Base-by-base conservation (phyloP, 2,329 filamentous ascomycete species). In the Fusarium devonianum region DNA sequence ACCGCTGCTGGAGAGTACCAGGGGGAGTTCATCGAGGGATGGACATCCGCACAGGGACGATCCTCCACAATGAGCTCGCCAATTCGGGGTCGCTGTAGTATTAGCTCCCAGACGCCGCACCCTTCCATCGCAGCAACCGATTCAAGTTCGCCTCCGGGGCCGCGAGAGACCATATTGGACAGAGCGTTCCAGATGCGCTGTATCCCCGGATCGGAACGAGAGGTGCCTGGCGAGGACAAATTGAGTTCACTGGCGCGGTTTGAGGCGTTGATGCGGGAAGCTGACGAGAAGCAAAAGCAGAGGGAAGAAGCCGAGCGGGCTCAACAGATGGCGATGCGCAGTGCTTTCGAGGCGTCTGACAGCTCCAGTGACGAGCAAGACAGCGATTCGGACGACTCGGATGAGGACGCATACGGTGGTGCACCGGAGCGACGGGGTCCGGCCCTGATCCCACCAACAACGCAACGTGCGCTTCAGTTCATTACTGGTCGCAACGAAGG, bases 151-250 rank as follows among this genome's bases (percentile, higher is more conserved):
- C 81, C 82, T 1, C 78, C 80, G 2, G 71, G 69, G 1, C 81
- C 80, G 2, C 77, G 84, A 12, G 84, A 88, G 68, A 86, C 85
- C 0, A 87, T 88, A 40, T 68, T 87, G n/a, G 85, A 88, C 64
- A 73, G 85, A 28, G 85, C 85, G 0, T 87, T 88, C 60, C 82
- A 85, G 59, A 70, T 87, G 70, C 76, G 81, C 7, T 83, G 75
- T 48, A 85, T 87, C 23, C 84, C 84, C 12, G 84, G 84, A 5
- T 81, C 81, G 3, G 82, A 84, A 9, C 70, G 72, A 7, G 74
- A 79, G 38, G 59, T 76, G 2, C 77, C 79, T 1, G 83, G 83
- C 4, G 82, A 85, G 53, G 83, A 86, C 58, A 85, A 86, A 49
- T 71, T 87, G 12, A 87, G 79, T 57, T 87, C 84, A 1, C 74